A percentile compares a stretch with the other conserved stretches of the same genome.
Conservation (phyloP, 345 rosid species). For the Combretum micranthum region DNA sequence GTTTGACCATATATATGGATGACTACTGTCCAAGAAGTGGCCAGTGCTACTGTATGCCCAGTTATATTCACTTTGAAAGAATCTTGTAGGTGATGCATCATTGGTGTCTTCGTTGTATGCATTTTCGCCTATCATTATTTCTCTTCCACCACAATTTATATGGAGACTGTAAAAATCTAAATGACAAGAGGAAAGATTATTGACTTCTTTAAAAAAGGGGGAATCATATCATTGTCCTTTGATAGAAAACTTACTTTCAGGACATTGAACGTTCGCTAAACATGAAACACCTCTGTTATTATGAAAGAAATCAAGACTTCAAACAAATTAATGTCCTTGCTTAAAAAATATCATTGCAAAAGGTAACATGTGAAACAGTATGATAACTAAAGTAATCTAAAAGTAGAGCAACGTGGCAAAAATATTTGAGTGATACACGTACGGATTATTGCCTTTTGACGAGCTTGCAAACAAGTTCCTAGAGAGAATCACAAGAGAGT, state of each 20-base stretch:
- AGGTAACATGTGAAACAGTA: too few species aligned
- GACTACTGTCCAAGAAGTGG: slow-evolving; percentile 25
- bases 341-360: too few species aligned
- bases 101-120: background rate
- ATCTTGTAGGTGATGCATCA: background rate
- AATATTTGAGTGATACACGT: background rate
- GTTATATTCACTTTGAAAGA: slow-evolving; percentile 1
- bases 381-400: too few species aligned
- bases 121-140: background rate
- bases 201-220: too few species aligned
- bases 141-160: slow-evolving; percentile 11
- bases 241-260: slow-evolving; percentile 1
- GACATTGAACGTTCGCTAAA: background rate
- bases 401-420: too few species aligned
- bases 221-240: too few species aligned
- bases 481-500: background rate
- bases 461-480: slow-evolving; percentile 2
- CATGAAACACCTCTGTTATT: background rate
- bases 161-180: background rate
- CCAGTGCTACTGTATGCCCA: slow-evolving; percentile 58
- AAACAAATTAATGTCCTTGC: background rate
- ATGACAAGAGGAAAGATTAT: too few species aligned
- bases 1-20: background rate
- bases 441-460: background rate
- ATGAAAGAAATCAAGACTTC: background rate